Conservation (phyloP, 1,284 basidiomycete species). For the Ustilago shanxiensis region DNA sequence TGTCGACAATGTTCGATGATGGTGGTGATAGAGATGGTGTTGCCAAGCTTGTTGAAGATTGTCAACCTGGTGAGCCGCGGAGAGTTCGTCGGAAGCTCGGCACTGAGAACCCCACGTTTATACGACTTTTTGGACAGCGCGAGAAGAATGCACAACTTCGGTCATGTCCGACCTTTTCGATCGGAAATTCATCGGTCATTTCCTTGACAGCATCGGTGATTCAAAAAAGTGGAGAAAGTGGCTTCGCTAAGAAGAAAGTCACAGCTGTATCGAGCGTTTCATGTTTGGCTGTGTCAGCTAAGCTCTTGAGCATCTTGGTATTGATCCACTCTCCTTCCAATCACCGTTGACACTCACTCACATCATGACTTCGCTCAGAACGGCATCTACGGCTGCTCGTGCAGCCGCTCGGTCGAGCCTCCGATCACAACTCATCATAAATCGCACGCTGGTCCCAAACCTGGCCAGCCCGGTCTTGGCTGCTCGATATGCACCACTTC, state of each 20-base stretch:
- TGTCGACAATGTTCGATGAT: background rate
- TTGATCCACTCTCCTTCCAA: background rate
- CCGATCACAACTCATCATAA: background rate
- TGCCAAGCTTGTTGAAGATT: background rate
- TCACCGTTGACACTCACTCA: background rate
- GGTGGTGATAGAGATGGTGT: background rate
- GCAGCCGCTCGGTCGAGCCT: background rate
- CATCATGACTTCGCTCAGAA: slow-evolving; percentile 28
- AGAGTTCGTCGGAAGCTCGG: slow-evolving; percentile 29
- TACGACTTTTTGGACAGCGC: background rate
- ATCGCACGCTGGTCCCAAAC: background rate
- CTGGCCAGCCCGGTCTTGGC: background rate
- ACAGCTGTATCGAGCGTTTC: background rate
- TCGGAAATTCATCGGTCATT: background rate
- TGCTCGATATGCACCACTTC: background rate
- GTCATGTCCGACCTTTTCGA: background rate
- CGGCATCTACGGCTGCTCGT: slow-evolving; percentile 12
- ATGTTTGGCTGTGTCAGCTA: slow-evolving; percentile 7
- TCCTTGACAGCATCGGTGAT: slow-evolving; percentile 3
- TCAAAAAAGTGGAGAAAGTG: slow-evolving; percentile 3
- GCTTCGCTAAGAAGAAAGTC: slow-evolving; percentile 7
- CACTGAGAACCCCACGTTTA: background rate
- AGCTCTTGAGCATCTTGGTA: background rate
- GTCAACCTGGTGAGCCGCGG: background rate
- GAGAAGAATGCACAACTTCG: slow-evolving; percentile 9